These are phyloP conservation scores for Pseudonitzschia multistriata DNA, from an alignment of 108 stramenopile species.

Conservation along the genomic window DNA sequence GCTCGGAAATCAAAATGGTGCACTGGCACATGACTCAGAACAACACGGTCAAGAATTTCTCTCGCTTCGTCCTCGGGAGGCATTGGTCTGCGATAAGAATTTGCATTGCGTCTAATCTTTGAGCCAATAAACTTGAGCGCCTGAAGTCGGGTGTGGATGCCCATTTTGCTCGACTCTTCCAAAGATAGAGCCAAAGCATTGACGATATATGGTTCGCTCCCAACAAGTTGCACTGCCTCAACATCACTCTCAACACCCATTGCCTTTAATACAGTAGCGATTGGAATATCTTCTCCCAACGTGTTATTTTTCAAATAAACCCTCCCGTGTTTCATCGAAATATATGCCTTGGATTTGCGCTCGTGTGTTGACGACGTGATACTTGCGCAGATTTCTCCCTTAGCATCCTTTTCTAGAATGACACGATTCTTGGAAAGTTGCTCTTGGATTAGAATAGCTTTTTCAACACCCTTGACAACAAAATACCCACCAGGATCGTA, in stretches of 20 bases:
- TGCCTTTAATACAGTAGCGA: conserved; percentile 92
- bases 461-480: conserved; percentile 95
- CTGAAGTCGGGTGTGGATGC: conserved; percentile 90
- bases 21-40: conserved; percentile 96
- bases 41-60: conserved; percentile 93
- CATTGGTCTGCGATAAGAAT: conserved; percentile 49
- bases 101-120: conserved; percentile 84
- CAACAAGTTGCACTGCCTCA: conserved; percentile 96
- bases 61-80: conserved; percentile 93
- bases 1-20: conserved; percentile 84
- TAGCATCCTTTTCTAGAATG: conserved; percentile 93
- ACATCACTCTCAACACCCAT: conserved; percentile 95
- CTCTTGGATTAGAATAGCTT: conserved; percentile 98
- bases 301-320: conserved; percentile 97
- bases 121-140: conserved; percentile 90
- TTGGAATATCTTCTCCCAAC: conserved; percentile 96
- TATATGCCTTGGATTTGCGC: conserved; percentile 90
- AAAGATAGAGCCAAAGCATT: conserved; percentile 87
- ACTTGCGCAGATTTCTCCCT: conserved; percentile 78
- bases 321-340: conserved; percentile 80
- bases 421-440: conserved; percentile 99
- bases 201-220: conserved; percentile 86
- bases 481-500: conserved; percentile 99
- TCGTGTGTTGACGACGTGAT: conserved; percentile 95
- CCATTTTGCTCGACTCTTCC: conserved; percentile 85